Conservation (phyloP, 495 filamentous ascomycete genomes). For the Xylaria grammica region DNA sequence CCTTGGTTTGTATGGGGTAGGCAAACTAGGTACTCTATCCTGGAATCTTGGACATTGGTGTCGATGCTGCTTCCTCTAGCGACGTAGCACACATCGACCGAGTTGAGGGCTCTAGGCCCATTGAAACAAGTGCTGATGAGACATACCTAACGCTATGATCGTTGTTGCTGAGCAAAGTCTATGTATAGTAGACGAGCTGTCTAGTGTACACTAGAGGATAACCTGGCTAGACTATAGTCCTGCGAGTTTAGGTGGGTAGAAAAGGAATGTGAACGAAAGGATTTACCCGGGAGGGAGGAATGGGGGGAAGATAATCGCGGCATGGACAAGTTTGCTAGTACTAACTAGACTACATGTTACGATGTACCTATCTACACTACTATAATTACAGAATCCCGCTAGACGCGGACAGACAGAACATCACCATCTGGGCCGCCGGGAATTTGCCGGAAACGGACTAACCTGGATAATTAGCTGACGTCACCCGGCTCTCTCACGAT, state of each 20-base stretch:
- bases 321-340: too few relatives aligned
- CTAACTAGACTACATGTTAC: too few relatives aligned
- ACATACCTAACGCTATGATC: too few relatives aligned
- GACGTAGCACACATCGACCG: neutral
- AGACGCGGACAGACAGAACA: neutral
- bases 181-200: neutral
- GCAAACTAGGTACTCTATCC: neutral
- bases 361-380: too few relatives aligned
- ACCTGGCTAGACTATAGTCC: too few relatives aligned
- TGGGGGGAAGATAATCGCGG: neutral
- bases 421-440: neutral
- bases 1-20: neutral
- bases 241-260: too few relatives aligned
- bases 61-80: too few relatives aligned
- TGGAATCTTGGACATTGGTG: neutral
- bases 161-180: too few relatives aligned
- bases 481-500: neutral
- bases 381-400: too few relatives aligned
- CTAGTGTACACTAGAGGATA: too few relatives aligned
- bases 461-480: neutral
- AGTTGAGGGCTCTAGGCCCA: neutral
- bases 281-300: neutral
- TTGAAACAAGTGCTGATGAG: neutral
- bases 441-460: neutral
- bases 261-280: too few relatives aligned